Percentiles rank a stretch among this genome's conserved stretches.
phyloP scores from a whole-genome alignment of 1,284 basidiomycete species.

The Grifola frondosa region DNA sequence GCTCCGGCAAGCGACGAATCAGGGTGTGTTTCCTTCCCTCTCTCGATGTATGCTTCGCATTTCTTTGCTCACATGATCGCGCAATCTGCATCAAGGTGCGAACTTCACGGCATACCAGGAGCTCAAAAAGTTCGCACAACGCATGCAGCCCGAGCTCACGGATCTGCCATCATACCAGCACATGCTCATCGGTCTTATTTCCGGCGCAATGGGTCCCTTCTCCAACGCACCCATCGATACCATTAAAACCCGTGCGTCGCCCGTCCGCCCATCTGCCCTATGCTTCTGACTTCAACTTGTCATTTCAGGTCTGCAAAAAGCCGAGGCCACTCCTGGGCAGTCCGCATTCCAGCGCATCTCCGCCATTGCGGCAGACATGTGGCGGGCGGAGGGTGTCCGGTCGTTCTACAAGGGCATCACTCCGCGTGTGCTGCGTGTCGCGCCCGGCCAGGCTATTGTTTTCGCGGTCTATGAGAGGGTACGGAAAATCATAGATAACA shows the following conservation, averaged over 20 bases:
- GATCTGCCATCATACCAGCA: slow-evolving; percentile 94
- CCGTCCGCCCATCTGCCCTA: too few species aligned
- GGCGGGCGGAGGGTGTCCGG: slow-evolving; percentile 82
- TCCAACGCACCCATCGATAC: slow-evolving; percentile 98
- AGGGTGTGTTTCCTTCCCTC: slow-evolving; percentile 54
- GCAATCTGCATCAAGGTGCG: slow-evolving; percentile 55
- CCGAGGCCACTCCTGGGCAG: slow-evolving; percentile 75
- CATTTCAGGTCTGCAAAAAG: slow-evolving; percentile 76
- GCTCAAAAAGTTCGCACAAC: slow-evolving; percentile 82
- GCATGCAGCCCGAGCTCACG: slow-evolving; percentile 71
- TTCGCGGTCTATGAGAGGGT: slow-evolving; percentile 92
- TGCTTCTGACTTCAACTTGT: not conserved
- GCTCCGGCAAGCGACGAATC: slow-evolving; percentile 96
- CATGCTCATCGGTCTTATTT: slow-evolving; percentile 91
- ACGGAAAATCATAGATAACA: slow-evolving; percentile 68
- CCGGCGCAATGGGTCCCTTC: slow-evolving; percentile 96
- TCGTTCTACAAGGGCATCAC: slow-evolving; percentile 99
- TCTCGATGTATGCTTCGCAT: not conserved
- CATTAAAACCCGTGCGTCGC: slow-evolving; percentile 86
- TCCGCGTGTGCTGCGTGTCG: slow-evolving; percentile 93
- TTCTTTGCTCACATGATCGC: not conserved
- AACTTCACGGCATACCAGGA: slow-evolving; percentile 99
- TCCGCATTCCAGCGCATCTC: slow-evolving; percentile 77
- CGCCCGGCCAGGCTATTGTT: slow-evolving; percentile 90
- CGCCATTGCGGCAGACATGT: slow-evolving; percentile 89